Conservation (phyloP, 1,139 yeast species). For the Protomyces gravidus region DNA sequence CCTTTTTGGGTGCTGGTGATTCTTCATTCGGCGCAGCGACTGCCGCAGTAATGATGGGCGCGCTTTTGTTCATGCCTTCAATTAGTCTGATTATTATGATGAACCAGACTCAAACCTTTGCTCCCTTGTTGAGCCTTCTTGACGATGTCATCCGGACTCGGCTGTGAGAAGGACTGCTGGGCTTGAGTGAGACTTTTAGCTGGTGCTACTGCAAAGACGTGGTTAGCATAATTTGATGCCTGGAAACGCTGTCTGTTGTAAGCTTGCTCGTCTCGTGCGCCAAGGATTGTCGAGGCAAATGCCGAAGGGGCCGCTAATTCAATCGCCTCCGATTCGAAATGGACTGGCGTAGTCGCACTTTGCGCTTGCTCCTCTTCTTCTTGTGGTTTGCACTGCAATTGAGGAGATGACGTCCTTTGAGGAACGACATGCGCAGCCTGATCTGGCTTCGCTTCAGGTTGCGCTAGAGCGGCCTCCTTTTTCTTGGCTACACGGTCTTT, state of each 20-base stretch:
- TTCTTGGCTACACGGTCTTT: slow-evolving; percentile 42
- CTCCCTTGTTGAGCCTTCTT: slow-evolving; percentile 35
- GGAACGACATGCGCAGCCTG: background rate
- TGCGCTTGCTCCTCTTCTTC: background rate
- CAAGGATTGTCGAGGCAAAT: slow-evolving; percentile 31
- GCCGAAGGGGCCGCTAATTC: slow-evolving; percentile 43
- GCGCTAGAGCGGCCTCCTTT: slow-evolving; percentile 28
- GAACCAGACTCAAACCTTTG: slow-evolving; percentile 6
- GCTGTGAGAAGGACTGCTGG: slow-evolving; percentile 48
- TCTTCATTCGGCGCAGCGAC: slow-evolving; percentile 26
- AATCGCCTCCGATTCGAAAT: background rate
- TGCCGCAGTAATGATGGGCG: slow-evolving; percentile 14
- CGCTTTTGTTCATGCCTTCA: background rate
- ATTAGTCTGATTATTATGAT: background rate
- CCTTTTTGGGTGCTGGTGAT: background rate
- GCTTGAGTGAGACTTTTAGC: slow-evolving; percentile 50
- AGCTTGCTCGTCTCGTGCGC: slow-evolving; percentile 1
- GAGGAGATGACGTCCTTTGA: background rate
- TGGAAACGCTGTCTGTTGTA: background rate
- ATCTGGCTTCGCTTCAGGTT: slow-evolving; percentile 9
- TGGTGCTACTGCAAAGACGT: slow-evolving; percentile 38
- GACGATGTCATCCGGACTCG: slow-evolving; percentile 80
- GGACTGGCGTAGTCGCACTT: background rate
- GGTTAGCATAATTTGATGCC: slow-evolving; percentile 29
- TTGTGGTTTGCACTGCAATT: background rate